Evolutionary conservation across 179 eudicot genomes (phyloP).

Genomic region (Carnegiea gigantea): DNA sequence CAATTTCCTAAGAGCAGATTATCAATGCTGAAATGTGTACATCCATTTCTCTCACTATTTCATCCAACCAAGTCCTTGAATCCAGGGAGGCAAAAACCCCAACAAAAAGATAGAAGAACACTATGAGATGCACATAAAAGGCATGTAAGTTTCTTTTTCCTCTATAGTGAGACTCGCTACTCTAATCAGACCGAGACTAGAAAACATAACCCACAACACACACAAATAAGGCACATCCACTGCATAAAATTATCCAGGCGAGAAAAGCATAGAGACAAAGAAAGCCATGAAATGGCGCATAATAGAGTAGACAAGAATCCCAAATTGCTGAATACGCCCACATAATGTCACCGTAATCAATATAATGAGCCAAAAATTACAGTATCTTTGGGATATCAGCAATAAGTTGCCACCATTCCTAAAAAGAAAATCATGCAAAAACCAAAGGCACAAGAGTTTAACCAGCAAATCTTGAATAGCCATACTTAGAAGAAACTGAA

Average conservation of each 20-base stretch:
- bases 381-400: neutral
- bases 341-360: neutral
- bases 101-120: neutral
- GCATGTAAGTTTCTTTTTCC: neutral
- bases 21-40: neutral
- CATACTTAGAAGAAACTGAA: neutral
- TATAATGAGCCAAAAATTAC: neutral
- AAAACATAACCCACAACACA: neutral
- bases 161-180: neutral
- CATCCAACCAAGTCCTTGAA: neutral
- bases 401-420: neutral
- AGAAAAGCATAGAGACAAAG: neutral
- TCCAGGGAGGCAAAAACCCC: neutral
- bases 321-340: constrained; percentile 3
- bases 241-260: neutral
- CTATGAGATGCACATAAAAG: neutral
- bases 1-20: neutral
- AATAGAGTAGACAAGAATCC: neutral
- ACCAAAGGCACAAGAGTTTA: neutral
- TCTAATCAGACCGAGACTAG: neutral
- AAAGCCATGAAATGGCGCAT: no score
- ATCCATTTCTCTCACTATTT: neutral
- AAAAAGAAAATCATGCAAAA: neutral
- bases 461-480: neutral
- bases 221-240: neutral